Base-by-base conservation (phyloP, 1,284 basidiomycete species). In the Phlebopus sp. region DNA sequence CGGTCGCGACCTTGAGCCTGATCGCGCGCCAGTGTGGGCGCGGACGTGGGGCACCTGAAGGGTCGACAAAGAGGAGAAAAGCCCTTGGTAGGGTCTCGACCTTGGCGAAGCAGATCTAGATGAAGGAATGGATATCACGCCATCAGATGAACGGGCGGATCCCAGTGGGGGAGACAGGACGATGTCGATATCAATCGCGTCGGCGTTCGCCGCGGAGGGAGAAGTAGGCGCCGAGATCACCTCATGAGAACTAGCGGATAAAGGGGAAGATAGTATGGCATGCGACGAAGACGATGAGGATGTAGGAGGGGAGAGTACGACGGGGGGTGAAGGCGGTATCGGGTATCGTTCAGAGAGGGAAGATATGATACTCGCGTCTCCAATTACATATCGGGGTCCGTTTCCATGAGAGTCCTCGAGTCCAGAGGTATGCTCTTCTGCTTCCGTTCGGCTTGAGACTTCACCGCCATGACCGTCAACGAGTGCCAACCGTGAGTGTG, bases 261-360 rank as follows among this genome's bases (percentile, higher is more conserved):
- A 11, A 29, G 27, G 27, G 4, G 27, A 2, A 11, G 21, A 23
- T 23, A 29, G 4, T 4, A 29, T 29, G 10, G 8, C 27, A 29
- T 29, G 27, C 4, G 27, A 29, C 27, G 27, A 4, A 23, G 21
- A 29, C 8, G 53, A 9, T 6, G 57, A 59, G 18, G 60, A 64
- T 3, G 43, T 23, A n/a, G 62, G 58, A 0, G 62, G 59, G 10
- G 63, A 66, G 14, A 62, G 19, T 2, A 64, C n/a, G 1, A 68
- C 51, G 3, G 64, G 62, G 0, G 66, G 61, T 1, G 66, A 60
- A 4, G 51, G 53, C 9, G 66, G 56, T 13, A 55, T 57, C 8
- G 66, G 66, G 41, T 64, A 64, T n/a, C 62, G 60, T 35, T 67
- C 63, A 5, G 66, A 64, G 11, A 64, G 56, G 17, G 66, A 64